Base-by-base conservation (phyloP, 768 basidiomycete species). In the Leccinum olivaceopallidum region DNA sequence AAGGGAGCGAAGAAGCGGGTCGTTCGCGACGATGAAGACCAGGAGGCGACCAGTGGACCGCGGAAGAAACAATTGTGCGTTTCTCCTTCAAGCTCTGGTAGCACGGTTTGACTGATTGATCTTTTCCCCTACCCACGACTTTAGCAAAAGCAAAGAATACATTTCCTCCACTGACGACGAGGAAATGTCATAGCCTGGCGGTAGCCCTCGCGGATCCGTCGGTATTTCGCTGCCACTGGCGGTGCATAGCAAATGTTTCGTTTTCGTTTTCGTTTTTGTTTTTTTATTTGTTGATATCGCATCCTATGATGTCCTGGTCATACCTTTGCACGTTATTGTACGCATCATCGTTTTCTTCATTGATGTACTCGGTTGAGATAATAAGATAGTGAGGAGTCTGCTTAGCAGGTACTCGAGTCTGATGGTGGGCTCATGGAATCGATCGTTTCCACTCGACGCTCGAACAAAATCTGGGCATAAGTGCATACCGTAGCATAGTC, bases 101-200 rank as follows among this genome's bases (percentile, higher is more conserved):
- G 13, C 18, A 49, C 12, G 13, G 13, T 0, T 13, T 44, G 37
- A 13, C n/a, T 56, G 32, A 57, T 48, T 55, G 55, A 61, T 55
- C 62, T 10, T 36, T 5, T 20, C 44, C 44, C n/a, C 48, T 39
- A 30, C 48, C 60, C 12, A 39, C 28, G 50, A 44, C 22, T 28
- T 63, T 54, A 95, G 94, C 71, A 95, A 95, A 81, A 94, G 91
- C 68, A 94, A 93, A 74, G 94, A 88, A 67, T 83, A 86, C 73
- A 84, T 96, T 53, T 89, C 89, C 7, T 92, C 94, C 71, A 92
- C 92, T 2, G 94, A 95, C 71, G 93, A 92, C 28, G 90, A 90
- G 52, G 73, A 72, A 56, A 88, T 89, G 87, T 16, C 49, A 26
- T 50, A 50, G 49, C 49, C 49, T 6, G 13, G 18, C 28, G 8